Evolutionary conservation across 2,329 filamentous ascomycete genomes (phyloP), one percentile per base, ranked within the genome.

Genomic region (Pseudocercospora crystallina): DNA sequence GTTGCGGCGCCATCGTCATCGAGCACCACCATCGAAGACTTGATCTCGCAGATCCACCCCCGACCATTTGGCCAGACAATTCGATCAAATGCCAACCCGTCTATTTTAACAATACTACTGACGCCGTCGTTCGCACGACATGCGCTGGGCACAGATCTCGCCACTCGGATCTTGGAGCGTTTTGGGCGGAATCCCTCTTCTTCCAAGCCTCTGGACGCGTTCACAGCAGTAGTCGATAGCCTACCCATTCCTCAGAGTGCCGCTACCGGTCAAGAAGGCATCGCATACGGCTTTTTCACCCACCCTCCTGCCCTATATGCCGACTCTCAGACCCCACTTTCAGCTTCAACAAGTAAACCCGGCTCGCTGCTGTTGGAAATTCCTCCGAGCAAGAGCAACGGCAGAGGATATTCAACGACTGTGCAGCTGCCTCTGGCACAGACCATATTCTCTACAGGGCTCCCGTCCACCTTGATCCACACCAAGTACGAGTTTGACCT

Each of bases 381-480:
- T 7, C 45, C 52, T 30, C 12, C 49, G 14, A 36, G 34, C n/a
- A 34, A 2, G n/a, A 8, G 38, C 1, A 47, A 47, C 33, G 44
- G 32, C 32, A 39, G 45, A 26, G 29, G 17, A 43, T 35, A 41
- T 20, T 35, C 39, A 14, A 44, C 49, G 26, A 41, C 34, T 12
- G 33, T 68, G 2, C 66, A 70, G 51, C 34, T 91, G 2, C 88
- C 88, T 2, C 72, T 94, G 20, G 85, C 89, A 35, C 89, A 90
- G 62, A 95, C 89, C 0, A 73, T 90, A 5, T 94, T 94, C 64
- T 80, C 84, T 34, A 92, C 85, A 53, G 86, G 83, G 39, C 76
- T 73, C 20, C 73, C 73, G 1, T 84, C 84, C 2, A 87, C 83
- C 1, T 69, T 89, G 7, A 64, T 62, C 15, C 55, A 62, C 37